Evolutionary conservation across 208 protist species (phyloP).

Genomic region (Herpetomonas samuelpessoai): DNA sequence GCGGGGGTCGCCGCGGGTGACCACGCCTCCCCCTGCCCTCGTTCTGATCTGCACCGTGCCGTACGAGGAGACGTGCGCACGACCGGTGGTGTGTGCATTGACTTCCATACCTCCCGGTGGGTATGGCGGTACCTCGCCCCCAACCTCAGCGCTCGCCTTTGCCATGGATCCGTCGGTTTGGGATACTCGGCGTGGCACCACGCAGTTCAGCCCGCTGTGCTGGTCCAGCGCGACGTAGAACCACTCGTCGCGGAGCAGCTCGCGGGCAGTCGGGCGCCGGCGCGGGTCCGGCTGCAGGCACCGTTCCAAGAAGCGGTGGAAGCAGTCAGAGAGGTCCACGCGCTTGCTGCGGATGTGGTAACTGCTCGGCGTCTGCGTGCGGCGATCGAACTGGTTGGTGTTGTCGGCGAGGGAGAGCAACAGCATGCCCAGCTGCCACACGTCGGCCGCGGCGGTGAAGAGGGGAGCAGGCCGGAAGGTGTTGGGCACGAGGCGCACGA

Average conservation of each 20-base stretch:
- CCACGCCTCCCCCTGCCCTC: not conserved
- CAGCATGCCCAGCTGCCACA: slow-evolving; percentile 80
- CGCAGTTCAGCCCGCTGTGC: slow-evolving; percentile 5
- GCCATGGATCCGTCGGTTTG: too few species aligned
- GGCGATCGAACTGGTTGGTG: slow-evolving; percentile 29
- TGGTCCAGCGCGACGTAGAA: slow-evolving; percentile 48
- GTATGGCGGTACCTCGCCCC: not conserved
- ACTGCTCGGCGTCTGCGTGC: slow-evolving; percentile 43
- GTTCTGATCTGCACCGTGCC: too few species aligned
- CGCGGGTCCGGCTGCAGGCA: slow-evolving; percentile 43
- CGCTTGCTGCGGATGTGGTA: slow-evolving; percentile 18
- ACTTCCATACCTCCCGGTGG: not conserved
- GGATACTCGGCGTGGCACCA: not conserved
- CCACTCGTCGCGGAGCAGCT: slow-evolving; percentile 79
- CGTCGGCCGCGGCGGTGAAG: slow-evolving; percentile 33
- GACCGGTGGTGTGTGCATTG: too few species aligned
- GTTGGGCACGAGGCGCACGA: slow-evolving; percentile 23
- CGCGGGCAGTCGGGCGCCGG: slow-evolving; percentile 44
- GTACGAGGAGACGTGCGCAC: not conserved
- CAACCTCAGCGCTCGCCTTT: too few species aligned
- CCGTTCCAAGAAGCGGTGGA: slow-evolving; percentile 57
- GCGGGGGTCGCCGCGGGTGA: slow-evolving; percentile 3
- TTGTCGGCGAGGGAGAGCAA: slow-evolving; percentile 66
- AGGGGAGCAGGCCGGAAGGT: slow-evolving; percentile 22
- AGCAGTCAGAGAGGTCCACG: slow-evolving; percentile 13